Conservation (phyloP, 805 yeast genomes). For the Candida alai region DNA sequence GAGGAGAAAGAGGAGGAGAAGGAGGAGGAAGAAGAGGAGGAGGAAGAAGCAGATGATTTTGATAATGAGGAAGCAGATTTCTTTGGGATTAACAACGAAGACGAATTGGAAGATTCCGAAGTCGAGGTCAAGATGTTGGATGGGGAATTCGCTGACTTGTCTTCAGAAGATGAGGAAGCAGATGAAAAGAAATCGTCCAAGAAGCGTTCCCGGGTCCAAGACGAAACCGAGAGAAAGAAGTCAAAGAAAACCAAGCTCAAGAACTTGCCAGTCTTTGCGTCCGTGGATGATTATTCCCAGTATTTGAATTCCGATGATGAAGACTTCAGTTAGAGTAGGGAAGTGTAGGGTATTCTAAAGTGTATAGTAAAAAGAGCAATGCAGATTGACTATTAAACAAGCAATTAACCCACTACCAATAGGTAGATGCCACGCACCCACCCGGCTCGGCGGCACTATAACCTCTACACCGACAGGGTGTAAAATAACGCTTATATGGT, state of each 20-base stretch:
- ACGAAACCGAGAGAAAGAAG: conserved; percentile 27
- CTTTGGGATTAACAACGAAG: conserved; percentile 23
- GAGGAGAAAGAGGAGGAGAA: conserved; percentile 25
- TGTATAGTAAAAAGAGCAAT: no score
- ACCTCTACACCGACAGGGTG: no score
- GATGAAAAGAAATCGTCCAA: conserved; percentile 22
- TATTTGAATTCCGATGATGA: conserved; percentile 67
- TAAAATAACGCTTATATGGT: no score
- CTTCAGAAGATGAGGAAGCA: conserved; percentile 29
- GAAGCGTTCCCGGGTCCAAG: conserved; percentile 20
- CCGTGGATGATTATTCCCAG: conserved; percentile 81
- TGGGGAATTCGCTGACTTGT: conserved; percentile 29
- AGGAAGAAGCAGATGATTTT: conserved; percentile 31
- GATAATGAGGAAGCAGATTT: conserved; percentile 20
- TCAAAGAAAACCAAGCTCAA: conserved; percentile 55
- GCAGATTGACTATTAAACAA: no score
- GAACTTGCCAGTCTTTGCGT: conserved; percentile 79
- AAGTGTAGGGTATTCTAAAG: no score
- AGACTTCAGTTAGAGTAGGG: conserved; percentile 20
- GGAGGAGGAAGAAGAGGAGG: conserved; percentile 26
- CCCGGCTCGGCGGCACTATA: no score
- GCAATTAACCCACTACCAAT: no score
- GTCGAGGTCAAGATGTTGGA: conserved; percentile 21
- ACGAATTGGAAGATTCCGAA: conserved; percentile 23
- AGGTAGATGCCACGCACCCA: no score